Base-by-base conservation (phyloP, 768 basidiomycete species). In the Pleurotus tuber-regium region DNA sequence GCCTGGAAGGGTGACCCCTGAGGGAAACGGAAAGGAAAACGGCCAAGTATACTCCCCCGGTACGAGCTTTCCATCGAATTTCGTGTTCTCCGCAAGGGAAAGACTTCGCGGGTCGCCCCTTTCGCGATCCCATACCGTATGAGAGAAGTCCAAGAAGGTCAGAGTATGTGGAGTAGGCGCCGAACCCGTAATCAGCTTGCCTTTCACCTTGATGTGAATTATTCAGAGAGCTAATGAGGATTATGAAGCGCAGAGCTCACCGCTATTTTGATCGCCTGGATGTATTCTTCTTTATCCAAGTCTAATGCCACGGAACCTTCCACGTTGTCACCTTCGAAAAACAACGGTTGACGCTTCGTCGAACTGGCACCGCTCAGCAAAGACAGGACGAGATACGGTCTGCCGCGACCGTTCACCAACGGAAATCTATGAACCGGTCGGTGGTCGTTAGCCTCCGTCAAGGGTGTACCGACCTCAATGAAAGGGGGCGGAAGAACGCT, bases 11-110 rank as follows among this genome's bases (percentile, higher is more conserved):
- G 57, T 56, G 6, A 66, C 62, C 31, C 65, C 61, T 12, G 59
- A 61, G 10, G 75, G 74, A 55, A 74, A 67, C 2, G 66, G 54
- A 50, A 76, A 67, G 3, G 69, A 66, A 51, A 75, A 74, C 4
- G 71, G 68, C 69, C 71, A 74, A 1, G 57, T 59, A 47, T 72
- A 73, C 23, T 61, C 58, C 18, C 75, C 73, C 0, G 35, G 35
- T 16, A 61, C 58, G 19, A 69, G 51, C 56, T 68, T 71, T 7
- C 67, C 67, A 19, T 68, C 62, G 42, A 59, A 66, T 46, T 65
- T 14, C 19, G 12, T n/a, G 35, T 38, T 7, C n/a, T n/a, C n/a
- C 35, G 35, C 21, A 19, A 19, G 35, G 35, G 12, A 7, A 16
- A 38, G 35, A 38, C 35, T 38, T 38, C 21, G 35, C 21, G 35